A percentile compares a stretch with the other conserved stretches of the same genome.
Evolutionary conservation across 805 yeast genomes (phyloP).

Genomic region (Saturnispora mendoncae): DNA sequence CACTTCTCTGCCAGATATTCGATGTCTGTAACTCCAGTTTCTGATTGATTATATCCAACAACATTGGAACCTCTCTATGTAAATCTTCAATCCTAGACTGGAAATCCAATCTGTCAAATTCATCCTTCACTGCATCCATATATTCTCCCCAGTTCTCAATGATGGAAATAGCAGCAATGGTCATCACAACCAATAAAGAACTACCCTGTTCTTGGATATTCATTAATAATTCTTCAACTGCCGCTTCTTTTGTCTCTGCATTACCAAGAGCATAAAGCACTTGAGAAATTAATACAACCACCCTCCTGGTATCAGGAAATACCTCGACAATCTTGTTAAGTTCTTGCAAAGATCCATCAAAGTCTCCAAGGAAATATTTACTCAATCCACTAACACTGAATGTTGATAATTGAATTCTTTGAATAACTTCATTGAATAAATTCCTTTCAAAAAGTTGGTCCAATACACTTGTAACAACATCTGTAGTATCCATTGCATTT

Average conservation of each 20-base stretch:
- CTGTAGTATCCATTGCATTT: slow-evolving; percentile 53
- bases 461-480: slow-evolving; percentile 43
- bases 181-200: slow-evolving; percentile 55
- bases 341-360: slow-evolving; percentile 57
- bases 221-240: slow-evolving; percentile 70
- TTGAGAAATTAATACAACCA: slow-evolving; percentile 70
- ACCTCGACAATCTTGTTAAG: slow-evolving; percentile 53
- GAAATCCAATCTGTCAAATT: slow-evolving; percentile 45
- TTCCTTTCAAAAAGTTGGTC: slow-evolving; percentile 30
- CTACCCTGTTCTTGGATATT: slow-evolving; percentile 58
- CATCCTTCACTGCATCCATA: slow-evolving; percentile 54
- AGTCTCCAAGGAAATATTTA: slow-evolving; percentile 52
- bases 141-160: slow-evolving; percentile 51
- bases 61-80: slow-evolving; percentile 46
- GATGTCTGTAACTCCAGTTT: slow-evolving; percentile 25
- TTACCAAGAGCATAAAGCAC: slow-evolving; percentile 69
- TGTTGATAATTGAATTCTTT: slow-evolving; percentile 42
- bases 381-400: slow-evolving; percentile 66
- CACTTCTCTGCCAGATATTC: slow-evolving; percentile 56
- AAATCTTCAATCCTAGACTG: slow-evolving; percentile 39
- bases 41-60: slow-evolving; percentile 44
- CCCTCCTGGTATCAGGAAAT: slow-evolving; percentile 50
- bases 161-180: slow-evolving; percentile 73
- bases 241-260: slow-evolving; percentile 72
- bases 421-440: slow-evolving; percentile 26